Base-by-base conservation (phyloP, 2,329 filamentous ascomycete genomes). In the Botrytis medusae region DNA sequence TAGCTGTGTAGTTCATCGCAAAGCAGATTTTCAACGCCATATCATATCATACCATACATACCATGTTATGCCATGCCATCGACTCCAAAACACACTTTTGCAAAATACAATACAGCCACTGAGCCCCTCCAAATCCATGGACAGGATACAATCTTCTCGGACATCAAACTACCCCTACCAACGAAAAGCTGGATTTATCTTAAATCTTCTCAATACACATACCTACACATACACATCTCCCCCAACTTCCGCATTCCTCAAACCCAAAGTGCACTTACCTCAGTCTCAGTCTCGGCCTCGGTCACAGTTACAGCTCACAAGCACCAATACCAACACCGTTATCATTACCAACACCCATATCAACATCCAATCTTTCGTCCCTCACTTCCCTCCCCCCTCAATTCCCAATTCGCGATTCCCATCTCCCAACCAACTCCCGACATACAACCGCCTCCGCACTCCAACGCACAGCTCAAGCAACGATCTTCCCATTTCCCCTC, bases 381-480 rank as follows among this genome's bases (percentile, higher is more conserved):
- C n/a, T n/a, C 48, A 5, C 25, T 14, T 54, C 25, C 25, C 25
- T 3, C 48, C 5, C 6, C 12, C 6, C 12, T n/a, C 14, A 62
- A n/a, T 16, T 8, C 22, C 32, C 34, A 22, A 61, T 40, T 7
- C 34, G 22, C 44, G 9, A 14, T 40, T 12, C 32, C 22, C 34
- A 40, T 2, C 7, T 14, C 18, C 48, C 25, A 51, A 51, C 5
- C n/a, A 42, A 68, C 34, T 42, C 37, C 65, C 37, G 51, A 69
- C 37, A 69, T 42, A 25, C 37, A 40, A 57, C 48, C 65, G n/a
- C 18, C 48, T 48, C 1, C n/a, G 12, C n/a, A 22, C 29, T 3
- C 22, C 34, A 54, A 22, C 62, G 70, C 70, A 72, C 70, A 72
- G 70, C 70, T 72, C 70, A 72, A 29, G 20, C 12, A 48, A 65